phyloP scores from a whole-genome alignment of 2,329 filamentous ascomycete species.

The Stemphylium vesicarium region DNA sequence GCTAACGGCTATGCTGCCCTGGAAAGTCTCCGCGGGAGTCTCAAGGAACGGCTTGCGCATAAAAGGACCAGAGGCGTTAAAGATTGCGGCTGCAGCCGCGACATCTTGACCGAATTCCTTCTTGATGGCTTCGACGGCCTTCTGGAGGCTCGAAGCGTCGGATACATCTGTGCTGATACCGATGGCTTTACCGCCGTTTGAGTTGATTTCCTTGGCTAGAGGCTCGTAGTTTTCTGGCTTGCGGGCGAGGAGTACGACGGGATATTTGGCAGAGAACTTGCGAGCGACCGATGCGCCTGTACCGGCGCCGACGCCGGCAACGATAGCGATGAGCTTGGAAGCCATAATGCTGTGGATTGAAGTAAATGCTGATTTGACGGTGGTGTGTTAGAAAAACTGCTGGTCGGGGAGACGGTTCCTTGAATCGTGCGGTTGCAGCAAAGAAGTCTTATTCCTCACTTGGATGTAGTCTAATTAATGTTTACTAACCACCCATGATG shows the following conservation, averaged over 20 bases:
- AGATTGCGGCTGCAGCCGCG: slow-evolving; percentile 65
- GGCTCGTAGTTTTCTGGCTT: slow-evolving; percentile 68
- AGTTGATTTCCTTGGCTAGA: slow-evolving; percentile 73
- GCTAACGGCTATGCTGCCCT: slow-evolving; percentile 55
- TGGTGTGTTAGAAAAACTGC: background rate
- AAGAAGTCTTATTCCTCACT: background rate
- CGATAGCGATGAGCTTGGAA: slow-evolving; percentile 67
- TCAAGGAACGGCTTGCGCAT: slow-evolving; percentile 67
- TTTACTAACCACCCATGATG: slow-evolving; percentile 36
- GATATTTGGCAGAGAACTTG: slow-evolving; percentile 68
- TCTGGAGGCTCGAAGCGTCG: slow-evolving; percentile 60
- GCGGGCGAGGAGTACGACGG: slow-evolving; percentile 77
- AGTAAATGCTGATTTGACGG: background rate
- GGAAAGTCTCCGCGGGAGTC: slow-evolving; percentile 64
- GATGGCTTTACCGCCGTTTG: slow-evolving; percentile 70
- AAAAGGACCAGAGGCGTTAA: slow-evolving; percentile 70
- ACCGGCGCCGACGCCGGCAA: slow-evolving; percentile 76
- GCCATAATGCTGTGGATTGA: slow-evolving; percentile 33
- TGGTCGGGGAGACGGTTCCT: slow-evolving; percentile 1
- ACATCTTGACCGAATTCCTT: slow-evolving; percentile 62
- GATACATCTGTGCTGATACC: slow-evolving; percentile 73
- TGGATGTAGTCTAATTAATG: slow-evolving; percentile 3
- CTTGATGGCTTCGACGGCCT: slow-evolving; percentile 68
- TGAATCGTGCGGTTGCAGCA: background rate
- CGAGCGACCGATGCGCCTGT: slow-evolving; percentile 69